These are phyloP conservation scores for Rhodotorula mucilaginosa DNA, from an alignment of 1,284 basidiomycete genomes.

Conservation along the genomic window DNA sequence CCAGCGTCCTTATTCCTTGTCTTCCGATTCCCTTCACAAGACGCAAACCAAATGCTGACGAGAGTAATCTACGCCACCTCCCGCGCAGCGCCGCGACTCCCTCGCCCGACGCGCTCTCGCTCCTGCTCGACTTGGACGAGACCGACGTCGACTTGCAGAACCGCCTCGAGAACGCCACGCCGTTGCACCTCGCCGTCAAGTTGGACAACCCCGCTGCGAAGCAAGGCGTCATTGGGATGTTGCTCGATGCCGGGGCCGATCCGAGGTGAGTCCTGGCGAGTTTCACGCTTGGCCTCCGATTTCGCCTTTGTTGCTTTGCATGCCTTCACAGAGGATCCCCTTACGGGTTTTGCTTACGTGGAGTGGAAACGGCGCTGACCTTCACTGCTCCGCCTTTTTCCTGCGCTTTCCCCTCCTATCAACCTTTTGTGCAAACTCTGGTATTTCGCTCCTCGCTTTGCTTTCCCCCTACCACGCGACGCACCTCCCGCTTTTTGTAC, in stretches of 20 bases:
- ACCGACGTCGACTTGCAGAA: constrained; percentile 84
- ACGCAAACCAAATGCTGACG: no score
- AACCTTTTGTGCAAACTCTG: no score
- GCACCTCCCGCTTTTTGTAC: no score
- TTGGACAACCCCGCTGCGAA: constrained; percentile 64
- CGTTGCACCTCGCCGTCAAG: constrained; percentile 73
- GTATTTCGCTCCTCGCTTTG: no score
- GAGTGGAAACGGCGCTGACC: no score
- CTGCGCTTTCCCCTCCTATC: no score
- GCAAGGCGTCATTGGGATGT: constrained; percentile 59
- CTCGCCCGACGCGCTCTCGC: constrained; percentile 67
- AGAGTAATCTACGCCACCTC: constrained; percentile 35
- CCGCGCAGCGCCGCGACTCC: constrained; percentile 52
- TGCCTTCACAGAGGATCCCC: no score
- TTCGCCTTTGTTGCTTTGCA: no score
- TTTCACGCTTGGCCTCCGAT: no score
- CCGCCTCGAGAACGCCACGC: constrained; percentile 69
- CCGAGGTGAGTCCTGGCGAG: constrained; percentile 63
- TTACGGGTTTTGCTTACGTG: no score
- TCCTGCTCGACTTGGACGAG: constrained; percentile 66
- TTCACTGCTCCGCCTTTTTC: no score
- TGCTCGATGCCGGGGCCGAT: constrained; percentile 75
- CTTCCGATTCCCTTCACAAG: background rate
- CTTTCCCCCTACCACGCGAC: no score
- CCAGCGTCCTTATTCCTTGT: background rate